Evolutionary conservation across 768 basidiomycete species (phyloP).

Genomic region (Pulveroboletus ravenelii): DNA sequence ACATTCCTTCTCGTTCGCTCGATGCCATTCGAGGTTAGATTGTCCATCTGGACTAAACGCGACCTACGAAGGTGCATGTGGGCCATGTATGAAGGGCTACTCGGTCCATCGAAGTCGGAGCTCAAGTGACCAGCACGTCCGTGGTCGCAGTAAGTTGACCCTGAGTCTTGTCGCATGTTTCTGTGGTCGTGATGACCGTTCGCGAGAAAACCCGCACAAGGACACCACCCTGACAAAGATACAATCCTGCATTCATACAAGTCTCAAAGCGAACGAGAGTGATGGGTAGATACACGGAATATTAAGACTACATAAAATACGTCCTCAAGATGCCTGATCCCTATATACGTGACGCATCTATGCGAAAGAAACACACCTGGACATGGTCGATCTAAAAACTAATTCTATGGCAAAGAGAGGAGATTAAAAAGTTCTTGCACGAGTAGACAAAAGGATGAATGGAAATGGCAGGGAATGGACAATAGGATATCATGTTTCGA

Average conservation of each 20-base stretch:
- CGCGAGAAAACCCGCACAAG: background rate
- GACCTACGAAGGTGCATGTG: slow-evolving; percentile 11
- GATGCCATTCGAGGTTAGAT: slow-evolving; percentile 23
- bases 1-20: slow-evolving; percentile 15
- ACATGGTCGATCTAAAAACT: slow-evolving; percentile 18
- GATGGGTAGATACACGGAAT: slow-evolving; percentile 26
- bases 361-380: slow-evolving; percentile 11
- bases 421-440: slow-evolving; percentile 5
- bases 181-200: background rate
- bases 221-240: background rate
- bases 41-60: slow-evolving; percentile 19
- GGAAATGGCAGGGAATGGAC: background rate
- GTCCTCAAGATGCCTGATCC: slow-evolving; percentile 34
- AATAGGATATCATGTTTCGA: slow-evolving; percentile 21
- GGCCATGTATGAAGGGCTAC: background rate
- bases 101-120: background rate
- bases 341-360: slow-evolving; percentile 31
- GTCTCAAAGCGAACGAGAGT: slow-evolving; percentile 3
- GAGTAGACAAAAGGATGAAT: slow-evolving; percentile 1
- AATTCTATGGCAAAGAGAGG: slow-evolving; percentile 20
- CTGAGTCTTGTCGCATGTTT: background rate
- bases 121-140: slow-evolving; percentile 1
- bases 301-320: slow-evolving; percentile 34
- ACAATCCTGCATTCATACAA: slow-evolving; percentile 22
- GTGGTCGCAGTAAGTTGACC: background rate